Evolutionary conservation across 306 rosid species (phyloP).

Genomic region (Chamaecrista fasciculata): DNA sequence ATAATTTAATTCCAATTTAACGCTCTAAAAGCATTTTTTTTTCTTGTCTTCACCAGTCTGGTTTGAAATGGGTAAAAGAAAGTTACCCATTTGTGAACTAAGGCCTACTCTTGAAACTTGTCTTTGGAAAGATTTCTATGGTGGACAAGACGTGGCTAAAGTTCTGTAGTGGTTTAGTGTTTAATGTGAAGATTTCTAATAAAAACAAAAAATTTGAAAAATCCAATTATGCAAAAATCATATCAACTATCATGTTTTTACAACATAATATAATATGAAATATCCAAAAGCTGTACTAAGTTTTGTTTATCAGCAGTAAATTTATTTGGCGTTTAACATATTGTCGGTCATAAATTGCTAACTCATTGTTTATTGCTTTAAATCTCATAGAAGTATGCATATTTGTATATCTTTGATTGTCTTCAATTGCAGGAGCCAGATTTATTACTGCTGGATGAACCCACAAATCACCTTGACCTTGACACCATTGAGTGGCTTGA

Average conservation of each 20-base stretch:
- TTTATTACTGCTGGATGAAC: slow-evolving; percentile 87
- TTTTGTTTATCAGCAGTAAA: background rate
- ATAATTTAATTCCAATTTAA: background rate
- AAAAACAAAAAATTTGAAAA: too few species aligned
- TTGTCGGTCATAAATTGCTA: background rate
- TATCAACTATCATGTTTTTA: too few species aligned
- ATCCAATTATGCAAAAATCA: too few species aligned
- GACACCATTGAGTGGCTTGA: slow-evolving; percentile 99
- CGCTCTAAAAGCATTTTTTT: background rate
- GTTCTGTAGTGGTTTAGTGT: too few species aligned
- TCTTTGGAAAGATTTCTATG: background rate
- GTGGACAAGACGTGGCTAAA: too few species aligned
- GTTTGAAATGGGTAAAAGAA: background rate
- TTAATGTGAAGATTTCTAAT: too few species aligned
- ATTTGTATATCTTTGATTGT: slow-evolving; percentile 19
- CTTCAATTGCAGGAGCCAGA: slow-evolving; percentile 81
- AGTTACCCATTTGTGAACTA: background rate
- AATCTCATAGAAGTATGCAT: background rate
- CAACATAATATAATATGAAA: too few species aligned
- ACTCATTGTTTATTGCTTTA: background rate
- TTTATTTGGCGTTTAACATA: background rate
- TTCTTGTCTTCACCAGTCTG: background rate
- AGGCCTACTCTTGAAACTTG: background rate
- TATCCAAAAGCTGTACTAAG: too few species aligned
- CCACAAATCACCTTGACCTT: slow-evolving; percentile 95